Evolutionary conservation across 2,329 filamentous ascomycete species (phyloP).

Genomic region (Aspergillus versicolor): DNA sequence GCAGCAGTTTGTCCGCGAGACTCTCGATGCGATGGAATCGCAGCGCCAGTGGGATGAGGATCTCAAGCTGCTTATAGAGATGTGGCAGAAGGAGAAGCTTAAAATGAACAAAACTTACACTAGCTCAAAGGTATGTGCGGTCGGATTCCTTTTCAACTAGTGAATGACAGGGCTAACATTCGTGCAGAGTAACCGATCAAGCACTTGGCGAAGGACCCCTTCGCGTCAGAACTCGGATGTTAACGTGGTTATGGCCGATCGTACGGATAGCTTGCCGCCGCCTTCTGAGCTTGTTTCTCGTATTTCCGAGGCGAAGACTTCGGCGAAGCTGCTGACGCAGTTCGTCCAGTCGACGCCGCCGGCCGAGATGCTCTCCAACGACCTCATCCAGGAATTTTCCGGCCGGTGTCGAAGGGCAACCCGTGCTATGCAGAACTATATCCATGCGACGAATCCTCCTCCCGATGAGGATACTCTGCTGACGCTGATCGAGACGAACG

Average conservation of each 20-base stretch:
- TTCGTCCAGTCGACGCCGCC: constrained; percentile 82
- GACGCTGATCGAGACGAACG: constrained; percentile 89
- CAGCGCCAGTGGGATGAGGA: constrained; percentile 74
- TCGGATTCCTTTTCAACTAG: background rate
- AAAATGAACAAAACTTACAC: constrained; percentile 50
- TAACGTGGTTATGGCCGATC: constrained; percentile 30
- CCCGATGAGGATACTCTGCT: constrained; percentile 95
- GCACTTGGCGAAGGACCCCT: constrained; percentile 4
- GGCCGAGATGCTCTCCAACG: constrained; percentile 72
- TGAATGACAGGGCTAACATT: background rate
- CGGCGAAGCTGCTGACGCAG: constrained; percentile 87
- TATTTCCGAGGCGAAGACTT: constrained; percentile 86
- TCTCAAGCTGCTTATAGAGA: constrained; percentile 67
- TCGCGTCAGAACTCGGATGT: constrained; percentile 30
- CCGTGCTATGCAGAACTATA: constrained; percentile 80
- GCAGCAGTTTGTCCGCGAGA: constrained; percentile 83
- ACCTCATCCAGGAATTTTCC: constrained; percentile 89
- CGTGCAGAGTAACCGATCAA: constrained; percentile 5
- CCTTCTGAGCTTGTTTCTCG: constrained; percentile 76
- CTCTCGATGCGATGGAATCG: constrained; percentile 72
- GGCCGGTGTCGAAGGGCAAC: constrained; percentile 81
- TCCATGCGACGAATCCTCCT: constrained; percentile 71
- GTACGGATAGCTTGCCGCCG: constrained; percentile 56
- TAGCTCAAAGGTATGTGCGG: background rate
- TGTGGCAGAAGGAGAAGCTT: constrained; percentile 89